Percentiles rank a stretch among this genome's conserved stretches.
Conservation (phyloP, 2,329 filamentous ascomycete species). For the Trichoderma lentiforme region DNA sequence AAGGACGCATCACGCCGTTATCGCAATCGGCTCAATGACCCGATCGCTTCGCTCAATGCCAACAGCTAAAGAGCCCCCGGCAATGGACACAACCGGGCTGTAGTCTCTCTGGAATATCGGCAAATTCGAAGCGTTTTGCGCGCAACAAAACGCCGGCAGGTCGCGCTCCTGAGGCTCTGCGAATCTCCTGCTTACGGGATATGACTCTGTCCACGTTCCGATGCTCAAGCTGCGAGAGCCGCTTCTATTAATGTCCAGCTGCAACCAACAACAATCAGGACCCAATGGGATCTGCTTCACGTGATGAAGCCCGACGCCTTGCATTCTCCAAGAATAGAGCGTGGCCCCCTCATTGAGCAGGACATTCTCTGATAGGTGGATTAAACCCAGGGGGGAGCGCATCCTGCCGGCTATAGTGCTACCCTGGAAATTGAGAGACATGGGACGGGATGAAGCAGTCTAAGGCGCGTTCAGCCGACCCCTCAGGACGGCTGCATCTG, state of each 20-base stretch:
- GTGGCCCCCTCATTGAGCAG: not conserved
- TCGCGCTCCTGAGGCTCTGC: not conserved
- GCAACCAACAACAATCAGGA: not conserved
- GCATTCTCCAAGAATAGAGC: not conserved
- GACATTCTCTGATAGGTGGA: not conserved
- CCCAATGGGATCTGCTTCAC: slow-evolving; percentile 5
- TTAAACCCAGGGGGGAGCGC: not conserved
- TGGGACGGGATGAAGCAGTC: not conserved
- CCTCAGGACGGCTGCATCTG: not conserved
- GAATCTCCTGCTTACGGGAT: not conserved
- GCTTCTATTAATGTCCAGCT: not conserved
- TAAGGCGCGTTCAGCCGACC: not conserved
- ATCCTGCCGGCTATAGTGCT: not conserved
- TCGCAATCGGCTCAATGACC: not conserved
- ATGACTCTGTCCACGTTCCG: not conserved
- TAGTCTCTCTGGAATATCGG: not conserved
- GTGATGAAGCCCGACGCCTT: not conserved
- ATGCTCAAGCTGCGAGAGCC: not conserved
- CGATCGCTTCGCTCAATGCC: not conserved
- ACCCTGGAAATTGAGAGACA: not conserved
- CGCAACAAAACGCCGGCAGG: not conserved
- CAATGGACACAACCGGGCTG: not conserved
- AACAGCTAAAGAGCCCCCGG: not conserved
- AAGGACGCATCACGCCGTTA: slow-evolving; percentile 5
- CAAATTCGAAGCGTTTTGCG: not conserved